Base-by-base conservation (phyloP, 1,284 basidiomycete species). In the Sporisorium graminicola region DNA sequence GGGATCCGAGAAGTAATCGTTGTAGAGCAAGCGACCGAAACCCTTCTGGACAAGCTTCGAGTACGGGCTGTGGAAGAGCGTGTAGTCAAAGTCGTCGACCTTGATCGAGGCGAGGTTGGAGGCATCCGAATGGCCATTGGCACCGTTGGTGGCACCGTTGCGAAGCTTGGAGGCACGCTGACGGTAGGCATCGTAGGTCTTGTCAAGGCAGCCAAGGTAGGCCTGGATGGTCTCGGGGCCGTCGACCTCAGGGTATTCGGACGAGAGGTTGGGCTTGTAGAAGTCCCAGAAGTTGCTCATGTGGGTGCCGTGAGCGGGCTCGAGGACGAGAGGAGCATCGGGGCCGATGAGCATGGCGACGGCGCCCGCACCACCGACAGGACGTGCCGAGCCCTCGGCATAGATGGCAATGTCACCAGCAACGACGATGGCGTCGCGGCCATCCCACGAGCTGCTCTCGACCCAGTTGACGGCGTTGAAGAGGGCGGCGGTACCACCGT, bases 1-100 rank as follows among this genome's bases (percentile, higher is more conserved):
- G 37, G 96, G 93, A 86, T 92, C 90, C 71, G 91, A 88, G 79
- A 94, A 88, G 89, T 93, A 99, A 89, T 99, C 96, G 86, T 95
- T 94, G 89, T 91, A 96, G 80, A 92, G 85, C 87, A 98, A 88
- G 70, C 96, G 93, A n/a, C 93, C 95, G 86, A 95, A 92, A 49
- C 93, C 95, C 88, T 98, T 99, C 87, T 97, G 93, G 53, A 97
- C 95, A 86, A 98, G 93, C 89, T 99, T 99, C 88, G 95, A 94
- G 88, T 98, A 99, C 1, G 96, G 96, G 63, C 58, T 78, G 77
- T 90, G 89, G 90, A 96, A 94, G 84, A 95, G 91, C 74, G 92
- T 90, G 86, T 93, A 96, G 88, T 97, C 94, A 85, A 95, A 90
- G 83, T 92, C 90, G 69, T 91, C 90, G 46, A 95, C 89, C 46